These are phyloP conservation scores for Ogataea siamensis DNA, from an alignment of 805 yeast genomes.

Conservation along the genomic window DNA sequence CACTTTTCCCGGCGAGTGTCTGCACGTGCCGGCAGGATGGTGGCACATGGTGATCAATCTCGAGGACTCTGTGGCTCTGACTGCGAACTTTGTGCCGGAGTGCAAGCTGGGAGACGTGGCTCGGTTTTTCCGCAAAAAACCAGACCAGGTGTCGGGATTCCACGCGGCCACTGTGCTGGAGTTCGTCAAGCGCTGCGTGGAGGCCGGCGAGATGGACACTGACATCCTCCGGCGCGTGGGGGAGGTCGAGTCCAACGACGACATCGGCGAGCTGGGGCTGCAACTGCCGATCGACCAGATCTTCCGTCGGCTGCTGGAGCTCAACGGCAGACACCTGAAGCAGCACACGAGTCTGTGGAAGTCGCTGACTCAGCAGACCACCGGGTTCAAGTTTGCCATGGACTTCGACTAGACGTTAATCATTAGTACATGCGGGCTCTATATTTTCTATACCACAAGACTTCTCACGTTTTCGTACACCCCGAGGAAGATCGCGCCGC, in stretches of 20 bases:
- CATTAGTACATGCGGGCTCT: not conserved
- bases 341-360: conserved; percentile 46
- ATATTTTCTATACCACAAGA: conserved; percentile 7
- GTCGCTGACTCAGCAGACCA: conserved; percentile 26
- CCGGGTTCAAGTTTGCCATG: conserved; percentile 33
- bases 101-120: conserved; percentile 60
- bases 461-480: conserved; percentile 72
- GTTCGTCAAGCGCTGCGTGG: conserved; percentile 36
- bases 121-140: conserved; percentile 63
- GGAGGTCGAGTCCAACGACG: conserved; percentile 45
- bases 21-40: conserved; percentile 95
- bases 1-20: conserved; percentile 77
- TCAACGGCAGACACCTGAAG: conserved; percentile 5
- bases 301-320: conserved; percentile 44
- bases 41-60: conserved; percentile 93
- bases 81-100: conserved; percentile 83
- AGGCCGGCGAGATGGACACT: conserved; percentile 27
- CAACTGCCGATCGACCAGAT: conserved; percentile 60
- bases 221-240: conserved; percentile 17
- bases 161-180: conserved; percentile 50
- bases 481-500: conserved; percentile 97
- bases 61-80: conserved; percentile 78
- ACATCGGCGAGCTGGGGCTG: conserved; percentile 54
- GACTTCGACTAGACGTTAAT: conserved; percentile 6
- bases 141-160: conserved; percentile 79